Evolutionary conservation across 768 basidiomycete genomes (phyloP).

Genomic region (Rhodocollybia butyracea): DNA sequence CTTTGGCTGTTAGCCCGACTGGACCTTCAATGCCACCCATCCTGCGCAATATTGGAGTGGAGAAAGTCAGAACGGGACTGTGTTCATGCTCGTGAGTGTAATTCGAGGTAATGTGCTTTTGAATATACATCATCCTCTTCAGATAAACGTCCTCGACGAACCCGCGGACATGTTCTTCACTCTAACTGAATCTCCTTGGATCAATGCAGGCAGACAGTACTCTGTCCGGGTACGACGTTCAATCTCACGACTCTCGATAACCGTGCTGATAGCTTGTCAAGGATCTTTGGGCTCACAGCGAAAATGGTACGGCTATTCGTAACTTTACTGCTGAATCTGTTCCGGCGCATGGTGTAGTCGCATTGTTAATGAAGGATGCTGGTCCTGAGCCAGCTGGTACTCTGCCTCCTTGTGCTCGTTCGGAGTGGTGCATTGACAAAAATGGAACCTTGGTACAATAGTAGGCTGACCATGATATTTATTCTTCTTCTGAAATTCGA

Average conservation of each 20-base stretch:
- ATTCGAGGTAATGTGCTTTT: not conserved
- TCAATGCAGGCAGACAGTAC: conserved; percentile 64
- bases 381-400: conserved; percentile 62
- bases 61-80: conserved; percentile 57
- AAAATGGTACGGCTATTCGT: conserved; percentile 64
- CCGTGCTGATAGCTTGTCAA: conserved; percentile 18
- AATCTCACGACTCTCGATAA: not conserved
- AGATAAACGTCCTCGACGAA: conserved; percentile 61
- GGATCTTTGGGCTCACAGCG: conserved; percentile 73
- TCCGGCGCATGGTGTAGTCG: conserved; percentile 68
- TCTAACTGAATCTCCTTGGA: conserved; percentile 69
- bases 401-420: conserved; percentile 53
- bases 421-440: conserved; percentile 56
- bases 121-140: not conserved
- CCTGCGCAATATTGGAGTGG: conserved; percentile 77
- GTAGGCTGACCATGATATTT: conserved; percentile 22
- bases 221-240: conserved; percentile 45
- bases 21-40: conserved; percentile 39
- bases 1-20: conserved; percentile 36
- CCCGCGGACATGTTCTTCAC: conserved; percentile 59
- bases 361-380: conserved; percentile 60
- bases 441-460: conserved; percentile 44
- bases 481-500: conserved; percentile 2
- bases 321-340: conserved; percentile 52
- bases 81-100: conserved; percentile 59